A percentile compares a stretch with the other conserved stretches of the same genome.
phyloP scores from a whole-genome alignment of 495 filamentous ascomycete genomes.

The Penicillium psychrofluorescens region DNA sequence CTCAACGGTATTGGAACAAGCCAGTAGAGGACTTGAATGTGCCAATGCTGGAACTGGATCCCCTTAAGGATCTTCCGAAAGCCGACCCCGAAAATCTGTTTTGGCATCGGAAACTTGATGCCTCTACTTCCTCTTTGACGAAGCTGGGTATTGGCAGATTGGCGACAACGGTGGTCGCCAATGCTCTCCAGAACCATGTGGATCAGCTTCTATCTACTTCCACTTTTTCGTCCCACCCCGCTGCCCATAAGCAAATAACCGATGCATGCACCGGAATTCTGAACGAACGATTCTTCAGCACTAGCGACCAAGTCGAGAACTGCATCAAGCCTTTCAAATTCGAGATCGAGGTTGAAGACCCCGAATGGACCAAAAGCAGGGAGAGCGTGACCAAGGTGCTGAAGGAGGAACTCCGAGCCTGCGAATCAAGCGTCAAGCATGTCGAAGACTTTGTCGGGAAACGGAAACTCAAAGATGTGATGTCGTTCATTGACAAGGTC shows the following conservation, averaged over 20 bases:
- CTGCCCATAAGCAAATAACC: slow-evolving; percentile 81
- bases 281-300: slow-evolving; percentile 91
- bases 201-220: slow-evolving; percentile 69
- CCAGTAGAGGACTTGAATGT: slow-evolving; percentile 70
- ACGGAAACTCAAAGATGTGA: slow-evolving; percentile 82
- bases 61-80: slow-evolving; percentile 69
- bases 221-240: slow-evolving; percentile 83
- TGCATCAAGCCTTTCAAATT: slow-evolving; percentile 99
- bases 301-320: slow-evolving; percentile 97
- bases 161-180: slow-evolving; percentile 83
- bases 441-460: slow-evolving; percentile 69
- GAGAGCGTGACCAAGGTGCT: slow-evolving; percentile 71
- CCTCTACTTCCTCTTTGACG: slow-evolving; percentile 80
- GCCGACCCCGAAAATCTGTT: slow-evolving; percentile 75
- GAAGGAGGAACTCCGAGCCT: slow-evolving; percentile 75
- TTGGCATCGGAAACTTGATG: slow-evolving; percentile 93
- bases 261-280: slow-evolving; percentile 83
- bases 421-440: slow-evolving; percentile 67
- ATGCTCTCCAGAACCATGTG: slow-evolving; percentile 77
- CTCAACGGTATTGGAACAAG: slow-evolving; percentile 94
- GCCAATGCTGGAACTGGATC: slow-evolving; percentile 59
- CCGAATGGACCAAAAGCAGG: slow-evolving; percentile 78
- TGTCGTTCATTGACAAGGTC: slow-evolving; percentile 82
- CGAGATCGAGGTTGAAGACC: slow-evolving; percentile 86
- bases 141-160: slow-evolving; percentile 90